Evolutionary conservation across 2,329 filamentous ascomycete species (phyloP).

Genomic region (Pochonia chlamydosporia): DNA sequence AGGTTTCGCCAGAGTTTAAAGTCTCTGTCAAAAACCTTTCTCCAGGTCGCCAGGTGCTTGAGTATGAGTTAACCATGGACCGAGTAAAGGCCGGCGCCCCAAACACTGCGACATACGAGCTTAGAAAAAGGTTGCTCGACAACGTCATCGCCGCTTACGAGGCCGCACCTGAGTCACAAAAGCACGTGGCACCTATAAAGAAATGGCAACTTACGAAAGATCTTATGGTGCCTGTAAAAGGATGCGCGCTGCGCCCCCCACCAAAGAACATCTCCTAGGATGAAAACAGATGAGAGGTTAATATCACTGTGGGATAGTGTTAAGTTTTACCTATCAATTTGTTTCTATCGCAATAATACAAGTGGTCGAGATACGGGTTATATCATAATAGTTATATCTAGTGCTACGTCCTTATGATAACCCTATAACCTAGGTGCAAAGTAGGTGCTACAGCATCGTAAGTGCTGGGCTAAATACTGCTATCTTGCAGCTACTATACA

Average conservation of each 20-base stretch:
- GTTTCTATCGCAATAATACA: no score
- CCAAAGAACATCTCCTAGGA: no score
- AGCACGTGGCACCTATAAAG: background rate
- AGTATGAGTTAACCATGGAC: background rate
- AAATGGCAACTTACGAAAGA: background rate
- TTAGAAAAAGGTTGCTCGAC: background rate
- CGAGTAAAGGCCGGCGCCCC: background rate
- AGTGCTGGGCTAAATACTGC: no score
- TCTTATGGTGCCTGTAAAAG: background rate
- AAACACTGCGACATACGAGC: background rate
- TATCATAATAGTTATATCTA: no score
- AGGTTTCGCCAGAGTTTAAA: background rate
- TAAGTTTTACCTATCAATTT: no score
- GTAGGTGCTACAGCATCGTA: no score
- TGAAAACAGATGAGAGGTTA: no score
- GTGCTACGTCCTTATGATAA: no score
- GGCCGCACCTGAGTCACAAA: background rate
- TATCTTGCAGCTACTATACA: no score
- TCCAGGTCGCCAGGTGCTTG: background rate
- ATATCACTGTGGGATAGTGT: no score
- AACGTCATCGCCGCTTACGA: background rate
- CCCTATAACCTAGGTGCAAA: no score
- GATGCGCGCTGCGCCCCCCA: background rate
- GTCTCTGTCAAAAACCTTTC: background rate
- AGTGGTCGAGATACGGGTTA: no score